Base-by-base conservation (phyloP, 352 stramenopile genomes). In the Blastocystis sp. region DNA sequence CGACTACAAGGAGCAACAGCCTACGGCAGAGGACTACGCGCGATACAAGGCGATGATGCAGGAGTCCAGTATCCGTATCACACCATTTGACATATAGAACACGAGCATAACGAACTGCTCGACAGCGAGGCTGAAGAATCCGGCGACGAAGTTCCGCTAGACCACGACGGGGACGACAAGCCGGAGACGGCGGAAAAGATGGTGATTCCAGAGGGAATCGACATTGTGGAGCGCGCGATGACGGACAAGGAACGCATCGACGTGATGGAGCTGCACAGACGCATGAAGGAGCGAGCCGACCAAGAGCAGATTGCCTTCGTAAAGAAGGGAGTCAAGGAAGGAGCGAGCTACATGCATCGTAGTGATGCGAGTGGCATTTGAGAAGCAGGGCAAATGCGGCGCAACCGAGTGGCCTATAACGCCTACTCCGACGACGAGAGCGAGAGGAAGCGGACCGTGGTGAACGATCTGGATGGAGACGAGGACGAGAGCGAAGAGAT, bases 61-160 rank as follows among this genome's bases (percentile, higher is more conserved):
- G 9, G 69, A 81, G 24, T 14, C 69, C 8, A 81, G 44, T 14
- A 49, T 8, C 24, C n/a, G 0, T 24, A 14, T 8, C n/a, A 24
- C 34, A 14, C 21, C 0, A 14, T 1, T 14, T 63, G 21, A 63
- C 9, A 14, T 14, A 24, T 24, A 63, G 53, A 73, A 11, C 11
- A 32, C 36, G 32, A 49, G 29, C 53, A 61, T 1, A 64, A 64
- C 48, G 44, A 61, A 18, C 46, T 81, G 14, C 44, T 81, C n/a
- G 69, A 81, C 27, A 61, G 49, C 53, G 69, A 81, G n/a, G 69
- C 69, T n/a, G 69, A 81, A 64, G 69, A 81, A 42, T 81, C 69
- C 0, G 69, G 69, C 11, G 56, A 51, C 29, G 69, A 81, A 6
- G 24, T 81, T 36, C 16, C 34, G n/a, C 24, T 44, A 4, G 61